Evolutionary conservation across 495 filamentous ascomycete genomes (phyloP), one percentile per base, ranked within the genome.

Genomic region (Lindgomyces ingoldianus): DNA sequence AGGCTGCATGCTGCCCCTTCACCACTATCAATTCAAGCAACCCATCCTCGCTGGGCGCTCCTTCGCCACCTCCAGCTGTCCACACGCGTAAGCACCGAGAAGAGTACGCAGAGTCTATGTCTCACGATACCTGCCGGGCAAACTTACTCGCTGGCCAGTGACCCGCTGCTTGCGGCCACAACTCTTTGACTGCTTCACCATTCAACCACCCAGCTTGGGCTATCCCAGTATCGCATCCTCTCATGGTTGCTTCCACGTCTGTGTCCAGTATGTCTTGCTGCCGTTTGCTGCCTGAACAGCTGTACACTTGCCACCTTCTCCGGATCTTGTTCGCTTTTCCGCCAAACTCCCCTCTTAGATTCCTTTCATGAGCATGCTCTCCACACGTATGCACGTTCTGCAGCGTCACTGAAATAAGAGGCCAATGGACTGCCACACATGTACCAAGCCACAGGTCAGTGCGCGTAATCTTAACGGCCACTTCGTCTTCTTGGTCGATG

Each of bases 81-180:
- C 26, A 42, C 60, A 57, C 60, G 60, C 52, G 60, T 64, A 64
- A 56, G 60, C 51, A 56, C 16, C 26, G n/a, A n/a, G n/a, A n/a
- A n/a, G n/a, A n/a, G n/a, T n/a, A n/a, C 21, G 8, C 21, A 4
- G 44, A 18, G n/a, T 8, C 44, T 47, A 8, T 39, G 33, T 39
- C 14, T 6, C 33, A 6, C 33, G 14, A 39, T 6, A 39, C 6
- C 33, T 39, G 33, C 33, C 6, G 6, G 33, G 33, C 14, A 6
- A 14, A 14, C 33, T 39, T 39, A 39, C n/a, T n/a, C n/a, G n/a
- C n/a, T n/a, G n/a, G n/a, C n/a, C n/a, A n/a, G n/a, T n/a, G n/a
- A n/a, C n/a, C n/a, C n/a, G n/a, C n/a, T n/a, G n/a, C n/a, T n/a
- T n/a, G 33, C 33, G 33, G 6, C 33, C 33, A 14, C 6, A 6